Percentiles rank a stretch among this genome's conserved stretches.
Conservation (phyloP, 805 yeast genomes). For the Wickerhamiella brachini region DNA sequence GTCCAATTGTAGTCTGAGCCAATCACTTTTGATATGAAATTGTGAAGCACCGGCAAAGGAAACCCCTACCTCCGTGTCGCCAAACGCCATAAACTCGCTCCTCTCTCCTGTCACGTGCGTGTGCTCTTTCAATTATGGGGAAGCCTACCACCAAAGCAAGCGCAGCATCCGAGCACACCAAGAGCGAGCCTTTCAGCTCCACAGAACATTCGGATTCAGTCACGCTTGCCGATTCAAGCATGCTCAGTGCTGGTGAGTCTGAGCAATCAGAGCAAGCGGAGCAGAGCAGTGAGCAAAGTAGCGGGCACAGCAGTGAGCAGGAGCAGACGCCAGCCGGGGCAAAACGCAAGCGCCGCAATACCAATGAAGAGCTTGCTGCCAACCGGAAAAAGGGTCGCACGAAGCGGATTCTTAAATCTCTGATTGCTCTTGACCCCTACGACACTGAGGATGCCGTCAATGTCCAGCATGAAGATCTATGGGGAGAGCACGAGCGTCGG, state of each 20-base stretch:
- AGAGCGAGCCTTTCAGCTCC: not conserved
- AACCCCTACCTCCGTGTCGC: not conserved
- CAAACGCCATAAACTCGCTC: not conserved
- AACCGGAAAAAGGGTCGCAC: slow-evolving; percentile 5
- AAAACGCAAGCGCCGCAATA: slow-evolving; percentile 1
- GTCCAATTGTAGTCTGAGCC: too few relatives aligned
- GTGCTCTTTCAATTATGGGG: not conserved
- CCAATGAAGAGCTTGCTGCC: not conserved
- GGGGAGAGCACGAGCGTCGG: slow-evolving; percentile 8
- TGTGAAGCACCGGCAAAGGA: too few relatives aligned
- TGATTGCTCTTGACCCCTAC: slow-evolving; percentile 17
- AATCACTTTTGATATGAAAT: too few relatives aligned
- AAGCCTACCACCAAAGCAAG: not conserved
- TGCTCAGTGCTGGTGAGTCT: not conserved
- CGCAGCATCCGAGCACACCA: not conserved
- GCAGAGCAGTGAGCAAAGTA: not conserved
- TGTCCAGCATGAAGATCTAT: slow-evolving; percentile 14
- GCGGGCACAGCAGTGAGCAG: not conserved
- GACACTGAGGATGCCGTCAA: slow-evolving; percentile 15
- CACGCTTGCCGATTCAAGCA: not conserved
- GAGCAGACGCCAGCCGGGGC: not conserved
- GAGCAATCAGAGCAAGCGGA: too few relatives aligned
- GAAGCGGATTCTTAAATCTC: slow-evolving; percentile 10
- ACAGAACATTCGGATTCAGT: not conserved
- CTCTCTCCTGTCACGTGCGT: not conserved